Evolutionary conservation across 2,329 filamentous ascomycete species (phyloP).

Genomic region (Dactylellina drechsleri): DNA sequence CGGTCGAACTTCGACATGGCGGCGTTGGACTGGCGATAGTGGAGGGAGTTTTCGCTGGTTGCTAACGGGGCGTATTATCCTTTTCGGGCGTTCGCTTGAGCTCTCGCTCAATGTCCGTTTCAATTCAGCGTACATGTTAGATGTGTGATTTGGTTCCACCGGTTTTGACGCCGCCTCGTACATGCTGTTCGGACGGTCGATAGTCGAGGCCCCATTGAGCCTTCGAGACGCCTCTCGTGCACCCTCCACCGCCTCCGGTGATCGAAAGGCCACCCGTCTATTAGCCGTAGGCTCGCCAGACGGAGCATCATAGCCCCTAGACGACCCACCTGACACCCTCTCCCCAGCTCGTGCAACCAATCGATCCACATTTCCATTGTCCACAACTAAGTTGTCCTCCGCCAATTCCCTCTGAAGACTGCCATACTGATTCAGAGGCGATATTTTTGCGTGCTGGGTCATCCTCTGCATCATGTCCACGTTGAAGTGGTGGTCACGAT

Average conservation of each 20-base stretch:
- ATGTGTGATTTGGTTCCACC: slow-evolving; percentile 14
- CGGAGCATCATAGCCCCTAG: slow-evolving; percentile 20
- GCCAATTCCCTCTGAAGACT: slow-evolving; percentile 37
- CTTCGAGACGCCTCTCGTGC: slow-evolving; percentile 42
- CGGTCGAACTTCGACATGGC: slow-evolving; percentile 43
- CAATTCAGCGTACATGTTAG: slow-evolving; percentile 48
- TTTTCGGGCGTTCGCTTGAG: slow-evolving; percentile 48
- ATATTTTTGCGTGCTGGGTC: slow-evolving; percentile 53
- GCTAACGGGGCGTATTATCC: slow-evolving; percentile 8
- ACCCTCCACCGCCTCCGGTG: slow-evolving; percentile 47
- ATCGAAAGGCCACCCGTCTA: slow-evolving; percentile 44
- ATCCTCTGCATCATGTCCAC: slow-evolving; percentile 54
- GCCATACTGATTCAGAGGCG: slow-evolving; percentile 41
- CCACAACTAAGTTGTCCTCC: slow-evolving; percentile 46
- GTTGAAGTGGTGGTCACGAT: slow-evolving; percentile 45
- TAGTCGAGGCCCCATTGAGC: slow-evolving; percentile 44
- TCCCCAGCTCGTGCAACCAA: slow-evolving; percentile 47
- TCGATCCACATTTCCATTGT: slow-evolving; percentile 40
- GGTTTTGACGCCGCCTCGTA: slow-evolving; percentile 42
- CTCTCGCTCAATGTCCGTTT: slow-evolving; percentile 48
- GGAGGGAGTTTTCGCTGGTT: slow-evolving; percentile 30
- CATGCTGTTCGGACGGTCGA: slow-evolving; percentile 38
- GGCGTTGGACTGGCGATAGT: slow-evolving; percentile 40
- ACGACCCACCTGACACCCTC: slow-evolving; percentile 19
- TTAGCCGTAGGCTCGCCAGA: slow-evolving; percentile 20